Conservation (phyloP, 306 rosid genomes). For the Hylodesmum podocarpum region DNA sequence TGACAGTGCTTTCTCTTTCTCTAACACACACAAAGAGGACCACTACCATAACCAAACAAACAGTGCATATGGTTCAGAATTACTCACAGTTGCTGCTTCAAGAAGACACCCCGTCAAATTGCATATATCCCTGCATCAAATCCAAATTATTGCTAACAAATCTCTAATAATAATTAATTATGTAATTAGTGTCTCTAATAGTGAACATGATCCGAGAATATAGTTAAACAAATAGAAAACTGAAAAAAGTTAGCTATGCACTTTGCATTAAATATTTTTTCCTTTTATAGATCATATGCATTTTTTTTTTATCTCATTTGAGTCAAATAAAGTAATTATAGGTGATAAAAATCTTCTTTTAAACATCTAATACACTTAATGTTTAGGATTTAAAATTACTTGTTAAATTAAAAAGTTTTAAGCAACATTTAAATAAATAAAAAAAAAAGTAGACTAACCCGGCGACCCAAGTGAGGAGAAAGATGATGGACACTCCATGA, state of each 20-base stretch:
- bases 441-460: slow-evolving; percentile 47
- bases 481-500: slow-evolving; percentile 82
- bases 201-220: not conserved
- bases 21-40: not conserved
- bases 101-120: slow-evolving; percentile 81
- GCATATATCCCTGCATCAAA: slow-evolving; percentile 64
- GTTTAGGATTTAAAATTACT: too few species aligned
- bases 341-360: too few species aligned
- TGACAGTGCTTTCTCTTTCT: not conserved
- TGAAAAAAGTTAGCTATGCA: not conserved
- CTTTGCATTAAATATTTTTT: not conserved
- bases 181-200: not conserved
- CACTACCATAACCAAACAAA: slow-evolving; percentile 37
- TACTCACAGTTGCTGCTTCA: slow-evolving; percentile 90
- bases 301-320: too few species aligned
- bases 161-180: not conserved
- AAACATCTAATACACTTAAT: too few species aligned
- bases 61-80: not conserved
- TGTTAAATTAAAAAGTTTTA: too few species aligned
- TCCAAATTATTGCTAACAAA: not conserved
- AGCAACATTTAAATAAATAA: too few species aligned
- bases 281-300: too few species aligned
- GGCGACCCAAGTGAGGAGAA: slow-evolving; percentile 88
- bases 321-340: too few species aligned
- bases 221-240: not conserved